phyloP scores from a whole-genome alignment of 1,284 basidiomycete genomes.

The Apiotrichum montevideense region DNA sequence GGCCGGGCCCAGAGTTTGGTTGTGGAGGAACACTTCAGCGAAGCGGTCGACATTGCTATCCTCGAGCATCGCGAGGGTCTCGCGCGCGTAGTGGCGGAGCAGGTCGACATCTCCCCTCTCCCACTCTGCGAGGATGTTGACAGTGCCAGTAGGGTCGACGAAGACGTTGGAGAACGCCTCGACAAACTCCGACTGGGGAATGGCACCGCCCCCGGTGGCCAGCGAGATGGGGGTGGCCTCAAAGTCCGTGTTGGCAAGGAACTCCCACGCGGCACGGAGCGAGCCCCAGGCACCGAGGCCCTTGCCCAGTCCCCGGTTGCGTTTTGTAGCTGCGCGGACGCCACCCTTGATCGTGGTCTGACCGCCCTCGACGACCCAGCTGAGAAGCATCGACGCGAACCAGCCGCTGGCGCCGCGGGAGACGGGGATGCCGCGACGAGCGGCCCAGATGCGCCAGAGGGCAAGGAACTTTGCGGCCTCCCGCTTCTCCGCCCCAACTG shows the following conservation, averaged over 20 bases:
- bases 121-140: constrained; percentile 75
- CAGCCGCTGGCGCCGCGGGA: constrained; percentile 58
- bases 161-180: constrained; percentile 52
- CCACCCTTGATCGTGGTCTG: constrained; percentile 47
- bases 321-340: constrained; percentile 24
- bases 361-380: constrained; percentile 65
- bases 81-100: constrained; percentile 65
- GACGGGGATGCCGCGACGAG: constrained; percentile 66
- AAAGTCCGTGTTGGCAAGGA: constrained; percentile 63
- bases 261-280: constrained; percentile 43
- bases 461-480: constrained; percentile 59
- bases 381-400: constrained; percentile 67
- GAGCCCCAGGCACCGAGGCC: constrained; percentile 47
- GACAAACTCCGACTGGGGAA: constrained; percentile 42
- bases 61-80: constrained; percentile 57
- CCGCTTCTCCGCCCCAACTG: constrained; percentile 57
- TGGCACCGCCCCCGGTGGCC: constrained; percentile 39
- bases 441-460: constrained; percentile 82
- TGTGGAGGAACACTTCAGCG: constrained; percentile 44
- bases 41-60: constrained; percentile 49
- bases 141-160: constrained; percentile 69
- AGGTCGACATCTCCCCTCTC: constrained; percentile 53
- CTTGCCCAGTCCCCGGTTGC: constrained; percentile 50
- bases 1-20: constrained; percentile 51
- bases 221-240: constrained; percentile 59